Conservation (phyloP, 345 rosid genomes). For the Eucalyptus erythrocorys region DNA sequence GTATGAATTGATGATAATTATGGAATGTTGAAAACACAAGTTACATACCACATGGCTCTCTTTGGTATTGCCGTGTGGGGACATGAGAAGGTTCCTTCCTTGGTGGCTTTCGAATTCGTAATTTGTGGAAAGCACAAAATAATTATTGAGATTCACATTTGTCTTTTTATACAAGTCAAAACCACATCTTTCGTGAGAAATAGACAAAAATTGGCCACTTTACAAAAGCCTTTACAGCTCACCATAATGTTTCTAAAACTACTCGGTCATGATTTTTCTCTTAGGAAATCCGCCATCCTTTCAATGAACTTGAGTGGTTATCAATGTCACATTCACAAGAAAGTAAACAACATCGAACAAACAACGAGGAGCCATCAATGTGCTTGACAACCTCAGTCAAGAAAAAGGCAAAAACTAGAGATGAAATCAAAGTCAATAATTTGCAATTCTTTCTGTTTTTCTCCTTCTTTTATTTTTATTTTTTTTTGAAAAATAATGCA, state of each 20-base stretch:
- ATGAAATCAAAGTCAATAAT: background rate
- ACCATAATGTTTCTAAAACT: background rate
- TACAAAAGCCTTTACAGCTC: background rate
- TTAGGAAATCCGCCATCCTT: background rate
- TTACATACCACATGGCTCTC: background rate
- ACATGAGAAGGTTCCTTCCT: background rate
- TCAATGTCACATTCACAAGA: background rate
- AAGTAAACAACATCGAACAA: background rate
- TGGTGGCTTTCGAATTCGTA: background rate
- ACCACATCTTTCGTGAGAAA: background rate
- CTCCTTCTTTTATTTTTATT: too few species aligned
- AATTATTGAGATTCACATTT: background rate
- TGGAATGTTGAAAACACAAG: background rate
- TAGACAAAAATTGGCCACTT: background rate
- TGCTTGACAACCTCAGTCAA: background rate
- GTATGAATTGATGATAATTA: background rate
- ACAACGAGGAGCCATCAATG: background rate
- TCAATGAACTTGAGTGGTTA: background rate
- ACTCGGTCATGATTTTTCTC: background rate
- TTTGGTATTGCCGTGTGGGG: background rate
- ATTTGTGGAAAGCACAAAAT: background rate
- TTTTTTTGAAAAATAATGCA: background rate
- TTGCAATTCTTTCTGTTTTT: background rate
- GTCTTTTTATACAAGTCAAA: background rate
- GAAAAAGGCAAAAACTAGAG: background rate